Percentiles rank a stretch among this genome's conserved stretches.
Evolutionary conservation across 495 filamentous ascomycete genomes (phyloP).

Genomic region (Aspergillus asperescens): DNA sequence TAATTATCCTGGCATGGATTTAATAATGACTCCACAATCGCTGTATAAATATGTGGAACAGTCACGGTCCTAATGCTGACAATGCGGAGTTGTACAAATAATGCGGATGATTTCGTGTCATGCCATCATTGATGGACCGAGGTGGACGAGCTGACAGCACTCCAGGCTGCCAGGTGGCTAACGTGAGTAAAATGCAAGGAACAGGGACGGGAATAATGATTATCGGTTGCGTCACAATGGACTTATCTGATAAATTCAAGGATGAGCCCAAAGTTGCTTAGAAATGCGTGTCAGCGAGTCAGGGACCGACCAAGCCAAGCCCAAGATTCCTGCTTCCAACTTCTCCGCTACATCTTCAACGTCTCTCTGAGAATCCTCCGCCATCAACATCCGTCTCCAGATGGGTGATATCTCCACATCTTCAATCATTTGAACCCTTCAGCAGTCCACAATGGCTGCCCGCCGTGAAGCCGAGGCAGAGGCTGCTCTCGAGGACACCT

Average conservation of each 20-base stretch:
- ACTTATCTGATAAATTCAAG: slow-evolving; percentile 1
- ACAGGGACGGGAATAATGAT: background rate
- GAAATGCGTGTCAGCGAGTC: slow-evolving; percentile 1
- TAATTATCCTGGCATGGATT: too few relatives aligned
- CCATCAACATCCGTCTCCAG: background rate
- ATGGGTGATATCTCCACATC: background rate
- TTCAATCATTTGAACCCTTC: background rate
- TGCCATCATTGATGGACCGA: background rate
- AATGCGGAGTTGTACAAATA: background rate
- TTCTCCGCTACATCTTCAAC: background rate
- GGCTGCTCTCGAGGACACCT: background rate
- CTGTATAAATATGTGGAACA: background rate
- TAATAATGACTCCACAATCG: too few relatives aligned
- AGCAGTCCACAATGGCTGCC: background rate
- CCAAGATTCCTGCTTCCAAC: background rate
- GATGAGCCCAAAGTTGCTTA: slow-evolving; percentile 1
- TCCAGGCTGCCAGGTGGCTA: background rate
- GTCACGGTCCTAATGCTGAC: background rate
- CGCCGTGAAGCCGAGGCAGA: background rate
- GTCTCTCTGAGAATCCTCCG: background rate
- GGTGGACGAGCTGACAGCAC: too few relatives aligned
- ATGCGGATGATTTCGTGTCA: background rate
- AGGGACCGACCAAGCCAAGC: background rate
- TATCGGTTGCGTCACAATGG: background rate
- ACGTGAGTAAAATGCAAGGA: too few relatives aligned